Conservation (phyloP, 176 grass and related monocot species). For the Rhynchospora tenuis region DNA sequence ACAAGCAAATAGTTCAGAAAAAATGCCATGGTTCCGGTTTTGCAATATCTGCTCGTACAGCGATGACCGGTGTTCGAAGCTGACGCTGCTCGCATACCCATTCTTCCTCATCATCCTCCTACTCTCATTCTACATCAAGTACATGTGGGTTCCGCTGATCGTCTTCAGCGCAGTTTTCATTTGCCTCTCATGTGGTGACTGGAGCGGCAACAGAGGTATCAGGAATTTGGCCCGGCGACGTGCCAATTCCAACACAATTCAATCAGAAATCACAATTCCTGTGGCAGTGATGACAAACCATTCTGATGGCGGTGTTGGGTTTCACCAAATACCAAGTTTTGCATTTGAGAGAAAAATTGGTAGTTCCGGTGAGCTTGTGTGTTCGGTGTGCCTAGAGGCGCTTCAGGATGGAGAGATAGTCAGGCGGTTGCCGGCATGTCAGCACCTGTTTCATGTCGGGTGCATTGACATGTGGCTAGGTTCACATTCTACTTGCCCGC, state of each 20-base stretch:
- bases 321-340: conserved; percentile 9
- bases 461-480: conserved; percentile 42
- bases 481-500: conserved; percentile 32
- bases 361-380: not conserved
- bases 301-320: not conserved
- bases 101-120: conserved; percentile 19
- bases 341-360: not conserved
- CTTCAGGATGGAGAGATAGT: conserved; percentile 19
- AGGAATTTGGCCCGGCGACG: not conserved
- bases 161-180: not conserved
- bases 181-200: not conserved
- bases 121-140: conserved; percentile 17
- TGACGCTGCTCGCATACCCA: conserved; percentile 17
- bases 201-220: not conserved
- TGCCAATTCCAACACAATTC: not conserved
- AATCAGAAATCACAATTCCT: not conserved
- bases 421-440: not conserved
- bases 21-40: not conserved
- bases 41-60: not conserved
- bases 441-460: conserved; percentile 32
- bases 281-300: not conserved
- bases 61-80: conserved; percentile 14
- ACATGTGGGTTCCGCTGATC: conserved; percentile 11
- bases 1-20: not conserved
- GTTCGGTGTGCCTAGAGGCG: conserved; percentile 15